These are phyloP conservation scores for Dianthus caryophyllus DNA, from an alignment of 148 eudicot species.

Conservation along the genomic window DNA sequence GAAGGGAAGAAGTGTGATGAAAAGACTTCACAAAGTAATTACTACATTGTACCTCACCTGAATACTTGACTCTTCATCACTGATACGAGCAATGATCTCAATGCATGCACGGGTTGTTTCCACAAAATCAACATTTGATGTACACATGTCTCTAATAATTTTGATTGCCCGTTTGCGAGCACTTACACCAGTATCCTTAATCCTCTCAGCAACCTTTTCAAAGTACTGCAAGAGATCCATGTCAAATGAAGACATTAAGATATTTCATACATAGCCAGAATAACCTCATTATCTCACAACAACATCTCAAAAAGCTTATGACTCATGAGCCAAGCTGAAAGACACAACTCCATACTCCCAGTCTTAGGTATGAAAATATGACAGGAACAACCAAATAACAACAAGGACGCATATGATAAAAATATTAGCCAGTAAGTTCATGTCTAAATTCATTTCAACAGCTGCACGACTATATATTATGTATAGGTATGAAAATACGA, in stretches of 20 bases:
- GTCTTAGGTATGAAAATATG: too few relatives aligned
- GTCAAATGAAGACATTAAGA: constrained; percentile 15
- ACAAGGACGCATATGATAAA: not conserved
- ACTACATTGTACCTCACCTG: constrained; percentile 48
- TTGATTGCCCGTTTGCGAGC: constrained; percentile 93
- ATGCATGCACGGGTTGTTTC: constrained; percentile 77
- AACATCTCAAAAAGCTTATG: not conserved
- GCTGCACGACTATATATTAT: too few relatives aligned
- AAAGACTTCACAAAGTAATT: constrained; percentile 6
- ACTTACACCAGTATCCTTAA: constrained; percentile 91
- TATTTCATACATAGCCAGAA: constrained; percentile 6
- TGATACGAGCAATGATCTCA: constrained; percentile 84
- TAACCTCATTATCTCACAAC: not conserved
- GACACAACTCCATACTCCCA: not conserved
- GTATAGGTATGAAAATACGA: not conserved
- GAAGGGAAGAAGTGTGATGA: not conserved
- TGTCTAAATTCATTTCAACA: not conserved
- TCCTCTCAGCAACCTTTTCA: constrained; percentile 91
- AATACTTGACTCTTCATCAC: constrained; percentile 93
- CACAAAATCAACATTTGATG: constrained; percentile 60
- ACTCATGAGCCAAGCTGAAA: not conserved
- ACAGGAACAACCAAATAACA: too few relatives aligned
- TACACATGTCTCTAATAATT: constrained; percentile 93
- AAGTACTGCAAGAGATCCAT: constrained; percentile 54
- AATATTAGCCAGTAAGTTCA: constrained; percentile 3